Evolutionary conservation across 352 stramenopile genomes (phyloP).

Genomic region (Globisporangium middletonii): DNA sequence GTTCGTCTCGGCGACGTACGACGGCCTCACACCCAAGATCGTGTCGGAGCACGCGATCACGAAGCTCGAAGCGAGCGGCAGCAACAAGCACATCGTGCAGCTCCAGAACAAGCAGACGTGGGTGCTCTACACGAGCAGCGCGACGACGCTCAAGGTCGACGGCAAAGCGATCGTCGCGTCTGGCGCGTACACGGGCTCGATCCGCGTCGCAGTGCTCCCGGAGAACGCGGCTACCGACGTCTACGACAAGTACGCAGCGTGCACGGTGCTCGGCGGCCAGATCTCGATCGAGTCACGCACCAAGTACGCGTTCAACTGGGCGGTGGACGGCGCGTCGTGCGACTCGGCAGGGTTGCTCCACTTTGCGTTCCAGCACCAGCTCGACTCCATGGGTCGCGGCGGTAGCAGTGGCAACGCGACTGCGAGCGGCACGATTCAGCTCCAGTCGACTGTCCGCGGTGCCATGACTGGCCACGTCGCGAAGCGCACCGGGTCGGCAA

Average conservation of each 20-base stretch:
- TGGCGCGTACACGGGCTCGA: slow-evolving; percentile 33
- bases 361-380: slow-evolving; percentile 62
- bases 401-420: slow-evolving; percentile 7
- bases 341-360: slow-evolving; percentile 40
- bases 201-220: slow-evolving; percentile 53
- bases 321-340: slow-evolving; percentile 40
- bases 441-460: slow-evolving; percentile 53
- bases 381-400: slow-evolving; percentile 32
- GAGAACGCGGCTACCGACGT: slow-evolving; percentile 25
- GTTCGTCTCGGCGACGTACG: slow-evolving; percentile 60
- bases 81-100: slow-evolving; percentile 52
- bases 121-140: slow-evolving; percentile 59
- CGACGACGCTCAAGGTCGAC: slow-evolving; percentile 37
- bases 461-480: slow-evolving; percentile 40
- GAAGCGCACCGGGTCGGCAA: slow-evolving; percentile 3
- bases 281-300: slow-evolving; percentile 54
- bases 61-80: slow-evolving; percentile 24
- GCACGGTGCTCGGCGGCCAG: slow-evolving; percentile 44
- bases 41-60: slow-evolving; percentile 44
- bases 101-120: slow-evolving; percentile 69
- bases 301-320: slow-evolving; percentile 56
- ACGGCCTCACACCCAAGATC: slow-evolving; percentile 44
- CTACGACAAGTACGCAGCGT: slow-evolving; percentile 53
- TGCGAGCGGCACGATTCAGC: slow-evolving; percentile 17
- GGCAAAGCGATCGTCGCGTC: slow-evolving; percentile 37